Percentiles rank a stretch among this genome's conserved stretches.
phyloP scores from a whole-genome alignment of 306 rosid species.

The Dicorynia guianensis region DNA sequence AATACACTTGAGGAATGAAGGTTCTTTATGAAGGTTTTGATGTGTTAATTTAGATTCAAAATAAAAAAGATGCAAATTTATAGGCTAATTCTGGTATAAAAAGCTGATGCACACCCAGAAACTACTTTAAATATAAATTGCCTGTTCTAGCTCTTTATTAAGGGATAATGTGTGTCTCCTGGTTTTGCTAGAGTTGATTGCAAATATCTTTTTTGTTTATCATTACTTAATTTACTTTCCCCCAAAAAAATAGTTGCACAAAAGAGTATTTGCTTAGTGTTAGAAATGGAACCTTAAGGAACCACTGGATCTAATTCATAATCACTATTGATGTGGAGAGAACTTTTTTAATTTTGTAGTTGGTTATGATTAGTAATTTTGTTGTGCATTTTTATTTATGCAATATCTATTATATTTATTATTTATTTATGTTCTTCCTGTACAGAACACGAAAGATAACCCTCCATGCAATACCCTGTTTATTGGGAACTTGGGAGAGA shows the following conservation, averaged over 20 bases:
- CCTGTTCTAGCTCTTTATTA: not conserved
- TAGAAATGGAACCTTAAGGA: not conserved
- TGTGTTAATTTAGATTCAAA: not conserved
- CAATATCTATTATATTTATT: not conserved
- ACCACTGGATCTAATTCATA: not conserved
- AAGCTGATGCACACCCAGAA: not conserved
- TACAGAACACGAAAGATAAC: slow-evolving; percentile 96
- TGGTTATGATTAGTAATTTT: slow-evolving; percentile 2
- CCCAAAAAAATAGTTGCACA: not conserved
- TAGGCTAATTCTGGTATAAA: not conserved
- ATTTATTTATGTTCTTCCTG: slow-evolving; percentile 6
- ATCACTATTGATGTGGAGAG: not conserved
- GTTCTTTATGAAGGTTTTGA: not conserved
- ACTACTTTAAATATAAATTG: not conserved
- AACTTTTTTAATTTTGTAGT: not conserved
- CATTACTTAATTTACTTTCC: no score
- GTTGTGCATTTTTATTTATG: not conserved
- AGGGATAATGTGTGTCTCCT: not conserved
- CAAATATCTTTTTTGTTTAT: not conserved
- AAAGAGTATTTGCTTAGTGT: not conserved
- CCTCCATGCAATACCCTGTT: slow-evolving; percentile 99
- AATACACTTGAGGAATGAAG: no score
- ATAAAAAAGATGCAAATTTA: slow-evolving; percentile 3
- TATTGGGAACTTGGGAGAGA: slow-evolving; percentile 98
- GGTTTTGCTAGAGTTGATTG: not conserved